Conservation (phyloP, 768 basidiomycete genomes). For the Hericium alpestre region DNA sequence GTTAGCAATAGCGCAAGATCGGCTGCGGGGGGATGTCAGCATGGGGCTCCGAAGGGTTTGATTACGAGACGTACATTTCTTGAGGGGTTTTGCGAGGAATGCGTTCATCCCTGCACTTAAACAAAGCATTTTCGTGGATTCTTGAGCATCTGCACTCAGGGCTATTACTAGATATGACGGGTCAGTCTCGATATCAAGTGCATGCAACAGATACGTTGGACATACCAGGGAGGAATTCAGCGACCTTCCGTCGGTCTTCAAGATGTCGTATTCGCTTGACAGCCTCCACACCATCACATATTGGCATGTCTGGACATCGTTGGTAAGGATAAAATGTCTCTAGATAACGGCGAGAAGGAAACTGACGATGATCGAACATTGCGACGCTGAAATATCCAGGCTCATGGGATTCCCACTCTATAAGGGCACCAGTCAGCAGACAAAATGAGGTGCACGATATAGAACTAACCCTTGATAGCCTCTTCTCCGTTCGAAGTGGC, state of each 20-base stretch:
- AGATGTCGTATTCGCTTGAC: constrained; percentile 50
- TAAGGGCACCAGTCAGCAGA: background rate
- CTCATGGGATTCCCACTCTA: constrained; percentile 60
- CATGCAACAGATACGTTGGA: background rate
- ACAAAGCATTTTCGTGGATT: constrained; percentile 65
- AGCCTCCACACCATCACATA: constrained; percentile 70
- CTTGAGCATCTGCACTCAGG: constrained; percentile 67
- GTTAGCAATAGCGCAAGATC: constrained; percentile 43
- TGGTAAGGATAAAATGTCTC: background rate
- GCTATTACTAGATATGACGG: constrained; percentile 41
- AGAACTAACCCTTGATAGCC: constrained; percentile 40
- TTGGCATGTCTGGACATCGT: constrained; percentile 53
- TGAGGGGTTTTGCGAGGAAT: constrained; percentile 66
- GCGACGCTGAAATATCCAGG: constrained; percentile 63
- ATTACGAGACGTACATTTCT: constrained; percentile 31
- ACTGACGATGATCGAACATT: constrained; percentile 65
- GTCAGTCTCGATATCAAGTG: background rate
- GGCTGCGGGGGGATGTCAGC: constrained; percentile 20
- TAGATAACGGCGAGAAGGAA: background rate
- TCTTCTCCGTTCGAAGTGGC: constrained; percentile 62
- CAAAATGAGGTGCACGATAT: background rate
- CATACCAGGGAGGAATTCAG: constrained; percentile 46
- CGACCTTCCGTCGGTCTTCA: constrained; percentile 45
- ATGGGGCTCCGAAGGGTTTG: background rate
- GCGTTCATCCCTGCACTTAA: constrained; percentile 72